Evolutionary conservation across 495 filamentous ascomycete species (phyloP), one percentile per base, ranked within the genome.

Genomic region (Aspergillus cavernicola): DNA sequence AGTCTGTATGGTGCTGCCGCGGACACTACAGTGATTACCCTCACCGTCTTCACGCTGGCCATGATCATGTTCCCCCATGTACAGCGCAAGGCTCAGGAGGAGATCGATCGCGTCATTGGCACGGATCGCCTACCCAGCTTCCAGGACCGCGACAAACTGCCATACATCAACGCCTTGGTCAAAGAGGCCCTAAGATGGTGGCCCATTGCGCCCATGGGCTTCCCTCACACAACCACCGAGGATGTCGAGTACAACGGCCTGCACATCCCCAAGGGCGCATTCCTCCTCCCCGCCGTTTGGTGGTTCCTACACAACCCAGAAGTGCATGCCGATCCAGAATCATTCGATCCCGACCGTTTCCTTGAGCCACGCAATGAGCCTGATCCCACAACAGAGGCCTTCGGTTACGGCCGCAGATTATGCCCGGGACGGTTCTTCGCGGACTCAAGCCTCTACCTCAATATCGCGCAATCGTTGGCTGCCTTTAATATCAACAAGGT

Each of bases 361-460:
- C 53, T 75, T 1, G 28, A 26, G 2, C 53, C 48, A 1, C 53
- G 36, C 0, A 61, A 67, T 1, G 67, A 71, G 18, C 42, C 48
- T 1, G 61, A 65, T 28, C 67, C 70, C 0, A 39, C 52, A 0
- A 18, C 6, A 0, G 72, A 73, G 37, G 72, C 66, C 0, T 86
- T 83, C 55, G 82, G 83, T 1, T 80, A 76, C 3, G 84, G 84
- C 0, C 71, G 83, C 4, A 68, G 83, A 2, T 70, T 84, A 15
- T 86, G 84, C 56, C 75, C 78, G 0, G 83, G 83, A 1, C 77
- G 77, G 7, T 68, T 78, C 37, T 60, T 86, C 6, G 84, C 83
- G 0, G 81, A 85, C 52, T 70, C 70, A n/a, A 77, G 66, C 3
- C 50, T 86, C 11, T 84, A 71, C 61, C 38, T 84, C 0, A 72